Conservation (phyloP, 2,329 filamentous ascomycete genomes). For the Sarocladium strictum region DNA sequence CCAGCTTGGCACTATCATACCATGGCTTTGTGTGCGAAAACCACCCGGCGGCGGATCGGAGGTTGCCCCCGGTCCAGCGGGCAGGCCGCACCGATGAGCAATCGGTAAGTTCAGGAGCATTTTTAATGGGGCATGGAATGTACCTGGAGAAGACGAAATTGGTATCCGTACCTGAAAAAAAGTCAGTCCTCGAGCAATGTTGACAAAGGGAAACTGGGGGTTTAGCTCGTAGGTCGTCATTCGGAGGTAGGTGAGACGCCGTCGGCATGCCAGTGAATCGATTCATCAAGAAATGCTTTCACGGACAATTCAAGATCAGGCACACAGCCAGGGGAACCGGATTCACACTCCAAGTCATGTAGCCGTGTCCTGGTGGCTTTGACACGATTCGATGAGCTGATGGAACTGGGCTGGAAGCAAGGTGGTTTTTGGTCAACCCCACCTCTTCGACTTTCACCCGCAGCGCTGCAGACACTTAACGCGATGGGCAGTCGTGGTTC, state of each 20-base stretch:
- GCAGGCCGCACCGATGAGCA: not conserved
- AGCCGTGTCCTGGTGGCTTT: too few species aligned
- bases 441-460: conserved; percentile 6
- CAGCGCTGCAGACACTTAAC: too few species aligned
- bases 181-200: not conserved
- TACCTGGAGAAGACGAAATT: not conserved
- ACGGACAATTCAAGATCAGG: too few species aligned
- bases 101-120: not conserved
- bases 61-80: not conserved
- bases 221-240: too few species aligned
- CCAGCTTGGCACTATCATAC: not conserved
- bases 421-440: not conserved
- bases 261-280: too few species aligned
- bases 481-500: too few species aligned
- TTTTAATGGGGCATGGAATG: not conserved
- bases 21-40: not conserved
- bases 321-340: too few species aligned
- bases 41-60: not conserved
- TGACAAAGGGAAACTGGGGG: not conserved
- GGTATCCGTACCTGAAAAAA: not conserved
- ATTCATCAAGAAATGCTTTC: too few species aligned
- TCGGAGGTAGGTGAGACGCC: too few species aligned
- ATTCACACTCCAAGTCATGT: too few species aligned
- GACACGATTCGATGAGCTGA: conserved; percentile 9
- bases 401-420: conserved; percentile 2